Base-by-base conservation (phyloP, 1,139 yeast genomes). In the Kodamaea sp. region DNA sequence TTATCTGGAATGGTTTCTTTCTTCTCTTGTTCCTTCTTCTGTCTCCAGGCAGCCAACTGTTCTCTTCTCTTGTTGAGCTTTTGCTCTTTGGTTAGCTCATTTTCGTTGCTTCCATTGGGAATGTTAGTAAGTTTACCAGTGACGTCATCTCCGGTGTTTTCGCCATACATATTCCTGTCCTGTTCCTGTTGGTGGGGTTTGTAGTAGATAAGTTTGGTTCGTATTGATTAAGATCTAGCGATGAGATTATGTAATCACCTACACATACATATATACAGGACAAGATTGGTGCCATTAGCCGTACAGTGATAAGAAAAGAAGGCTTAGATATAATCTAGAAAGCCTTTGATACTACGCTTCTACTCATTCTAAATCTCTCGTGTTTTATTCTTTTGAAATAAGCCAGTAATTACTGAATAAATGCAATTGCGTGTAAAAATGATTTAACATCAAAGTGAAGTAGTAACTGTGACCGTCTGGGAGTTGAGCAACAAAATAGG, bases 391-490 rank as follows among this genome's bases (percentile, higher is more conserved):
- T n/a, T n/a, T n/a, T n/a, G 21, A 19, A 7, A 9, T 19, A 19
- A 7, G 14, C 14, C 14, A 12, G 16, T 24, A 8, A 10, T 15
- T 14, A 9, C 9, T 24, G 10, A 24, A 8, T 12, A 13, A 9
- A 13, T n/a, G 34, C 4, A 37, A n/a, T n/a, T n/a, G n/a, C n/a
- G n/a, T n/a, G n/a, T n/a, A n/a, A n/a, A n/a, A n/a, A n/a, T n/a
- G n/a, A n/a, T n/a, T n/a, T n/a, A n/a, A n/a, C 9, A 18, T 18
- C 21, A 18, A 18, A 18, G 66, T 15, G 95, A 89, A 9, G 97
- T 90, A 0, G 98, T 92, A 2, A 92, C 97, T 0, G 98, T 92
- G 67, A 90, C 88, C 0, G 96, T 83, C 59, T 89, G 95, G 0
- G 97, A 87, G 54, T 92, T 90, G 37, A 92, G 71, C 42, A 92